Conservation (phyloP, 192 early-diverging fungal genomes). For the Entophlyctis luteolus region DNA sequence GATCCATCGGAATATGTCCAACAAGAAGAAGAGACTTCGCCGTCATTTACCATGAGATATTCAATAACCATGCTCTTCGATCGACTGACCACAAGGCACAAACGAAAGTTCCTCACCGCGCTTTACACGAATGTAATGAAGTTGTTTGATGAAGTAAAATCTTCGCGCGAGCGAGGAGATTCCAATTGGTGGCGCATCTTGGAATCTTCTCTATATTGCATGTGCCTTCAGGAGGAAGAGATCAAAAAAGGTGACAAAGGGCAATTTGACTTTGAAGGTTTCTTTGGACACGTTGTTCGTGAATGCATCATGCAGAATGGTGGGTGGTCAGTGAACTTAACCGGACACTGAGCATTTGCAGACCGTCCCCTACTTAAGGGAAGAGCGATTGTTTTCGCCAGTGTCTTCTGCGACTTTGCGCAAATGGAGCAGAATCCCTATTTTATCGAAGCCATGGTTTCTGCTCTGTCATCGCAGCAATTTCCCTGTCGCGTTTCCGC, state of each 20-base stretch:
- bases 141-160: neutral
- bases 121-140: neutral
- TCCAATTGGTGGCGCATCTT: constrained; percentile 16
- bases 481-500: constrained; percentile 64
- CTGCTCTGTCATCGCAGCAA: constrained; percentile 55
- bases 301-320: constrained; percentile 59
- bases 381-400: constrained; percentile 83
- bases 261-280: constrained; percentile 66
- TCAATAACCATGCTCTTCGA: constrained; percentile 17
- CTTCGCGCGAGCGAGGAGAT: neutral
- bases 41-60: constrained; percentile 15
- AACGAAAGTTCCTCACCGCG: neutral
- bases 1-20: constrained; percentile 10
- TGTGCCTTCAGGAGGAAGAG: neutral
- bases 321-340: constrained; percentile 30
- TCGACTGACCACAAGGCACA: constrained; percentile 9
- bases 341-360: constrained; percentile 11
- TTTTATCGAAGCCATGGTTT: constrained; percentile 74
- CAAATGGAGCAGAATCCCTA: constrained; percentile 62
- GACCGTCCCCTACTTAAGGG: constrained; percentile 82
- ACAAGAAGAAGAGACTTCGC: constrained; percentile 19
- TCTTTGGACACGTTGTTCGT: constrained; percentile 81
- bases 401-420: constrained; percentile 69
- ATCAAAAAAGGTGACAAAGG: constrained; percentile 1
- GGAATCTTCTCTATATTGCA: constrained; percentile 18